Base-by-base conservation (phyloP, 2,329 filamentous ascomycete species). In the Colletotrichum plurivorum region DNA sequence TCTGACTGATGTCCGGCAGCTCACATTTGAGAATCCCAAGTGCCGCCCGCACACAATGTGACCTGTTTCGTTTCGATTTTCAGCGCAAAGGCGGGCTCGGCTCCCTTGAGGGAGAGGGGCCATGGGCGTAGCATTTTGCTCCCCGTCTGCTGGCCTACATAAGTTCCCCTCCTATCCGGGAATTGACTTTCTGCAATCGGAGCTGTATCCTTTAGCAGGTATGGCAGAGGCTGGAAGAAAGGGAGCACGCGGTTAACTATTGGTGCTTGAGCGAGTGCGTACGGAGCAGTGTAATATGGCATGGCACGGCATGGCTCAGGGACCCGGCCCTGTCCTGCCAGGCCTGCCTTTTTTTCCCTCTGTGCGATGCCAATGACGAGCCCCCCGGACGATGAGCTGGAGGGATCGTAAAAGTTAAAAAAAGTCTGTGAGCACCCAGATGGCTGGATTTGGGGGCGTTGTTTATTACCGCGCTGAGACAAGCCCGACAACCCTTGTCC, bases 331-430 rank as follows among this genome's bases (percentile, higher is more conserved):
- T 55, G 62, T 45, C 41, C 20, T 55, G 59, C 39, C 59, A 45
- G 13, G 25, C 48, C 13, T n/a, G 9, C 20, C 58, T 43, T 27
- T 25, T 39, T 10, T 49, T 27, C 31, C 41, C 31, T 55, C 54
- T 46, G 53, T 58, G 61, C 43, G 39, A 59, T 65, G 41, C 66
- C 54, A 36, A 69, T 65, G 61, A 59, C 54, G 49, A 69, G 49
- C 54, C 61, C 65, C 66, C 66, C 63, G 54, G 63, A 57, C 57
- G 67, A 69, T 69, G 63, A 57, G 67, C 56, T 69, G 63, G 67
- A 69, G 67, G 66, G 67, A 69, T 69, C 46, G 62, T 63, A 63
- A 67, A 69, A 67, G 62, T 67, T 68, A 68, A 70, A 70, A 63
- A 67, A 58, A 57, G 39, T 68, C 57, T 68, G 67, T 62, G 63